phyloP scores from a whole-genome alignment of 331 rosid genomes.

The Spiraea crenata region DNA sequence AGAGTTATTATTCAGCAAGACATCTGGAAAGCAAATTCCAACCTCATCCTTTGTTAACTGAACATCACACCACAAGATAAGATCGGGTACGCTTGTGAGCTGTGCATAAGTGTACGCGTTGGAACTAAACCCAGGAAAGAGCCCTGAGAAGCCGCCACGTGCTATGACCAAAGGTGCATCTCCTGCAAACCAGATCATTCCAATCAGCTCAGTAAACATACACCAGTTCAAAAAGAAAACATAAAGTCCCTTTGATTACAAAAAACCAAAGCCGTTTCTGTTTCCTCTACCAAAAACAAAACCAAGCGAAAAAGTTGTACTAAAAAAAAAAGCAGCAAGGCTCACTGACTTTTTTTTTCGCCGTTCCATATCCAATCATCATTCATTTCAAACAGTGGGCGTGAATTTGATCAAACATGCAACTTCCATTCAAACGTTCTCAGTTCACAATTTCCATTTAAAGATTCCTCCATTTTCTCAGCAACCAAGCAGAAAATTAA shows the following conservation, averaged over 20 bases:
- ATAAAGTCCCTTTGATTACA: background rate
- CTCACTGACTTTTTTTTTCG: background rate
- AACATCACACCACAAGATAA: slow-evolving; percentile 73
- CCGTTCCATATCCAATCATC: background rate
- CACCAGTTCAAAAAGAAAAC: background rate
- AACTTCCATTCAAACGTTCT: no score
- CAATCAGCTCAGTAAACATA: background rate
- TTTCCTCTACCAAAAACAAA: background rate
- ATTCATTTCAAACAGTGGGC: background rate
- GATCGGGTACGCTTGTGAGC: slow-evolving; percentile 6
- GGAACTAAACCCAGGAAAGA: slow-evolving; percentile 72
- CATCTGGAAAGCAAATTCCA: slow-evolving; percentile 69
- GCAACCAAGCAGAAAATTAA: slow-evolving; percentile 2
- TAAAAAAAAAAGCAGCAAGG: background rate
- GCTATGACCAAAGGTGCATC: slow-evolving; percentile 62
- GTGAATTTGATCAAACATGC: background rate
- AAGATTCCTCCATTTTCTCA: slow-evolving; percentile 12
- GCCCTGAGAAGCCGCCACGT: slow-evolving; percentile 87
- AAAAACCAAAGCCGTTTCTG: background rate
- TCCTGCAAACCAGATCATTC: slow-evolving; percentile 52
- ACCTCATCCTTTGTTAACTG: slow-evolving; percentile 75
- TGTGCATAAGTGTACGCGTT: slow-evolving; percentile 39
- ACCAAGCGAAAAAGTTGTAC: background rate
- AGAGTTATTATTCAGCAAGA: slow-evolving; percentile 54
- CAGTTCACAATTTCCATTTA: background rate